Base-by-base conservation (phyloP, 1,284 basidiomycete genomes). In the Lentinula novae-zelandiae region DNA sequence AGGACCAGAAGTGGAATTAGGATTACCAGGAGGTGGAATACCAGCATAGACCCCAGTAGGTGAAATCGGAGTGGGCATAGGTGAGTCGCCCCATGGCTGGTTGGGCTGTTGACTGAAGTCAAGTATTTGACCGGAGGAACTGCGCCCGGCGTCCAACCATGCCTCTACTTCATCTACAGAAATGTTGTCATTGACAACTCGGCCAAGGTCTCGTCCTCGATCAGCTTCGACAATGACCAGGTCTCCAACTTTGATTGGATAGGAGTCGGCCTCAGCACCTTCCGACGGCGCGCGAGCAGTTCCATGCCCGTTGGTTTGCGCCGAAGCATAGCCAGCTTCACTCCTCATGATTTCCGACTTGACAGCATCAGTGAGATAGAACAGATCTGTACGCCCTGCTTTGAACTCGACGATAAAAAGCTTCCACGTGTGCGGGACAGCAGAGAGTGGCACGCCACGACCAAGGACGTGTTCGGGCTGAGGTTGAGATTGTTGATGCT, bases 361-460 rank as follows among this genome's bases (percentile, higher is more conserved):
- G 76, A 70, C 7, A 77, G 72, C 17, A 68, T 93, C 89, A 2
- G 86, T 87, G 66, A 89, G 83, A 75, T 96, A 98, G 75, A 95
- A 97, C 38, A 99, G 77, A 73, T 98, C 96, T 63, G 95, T 96
- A 33, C 96, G 86, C 0, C 94, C 94, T 0, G 95, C 95, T 77
- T 98, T 98, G 82, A 99, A 99, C 71, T 97, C 93, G 68, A 98
- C 92, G 68, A 98, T 96, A 79, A 87, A 98, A 5, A 98, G 82
- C n/a, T 92, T 92, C 77, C 91, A 94, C 27, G 87, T 85, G 15
- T 88, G 75, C 0, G 94, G 89, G 34, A 99, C 86, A 34, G 87
- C 77, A 68, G 90, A 86, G 15, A 98, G 81, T 0, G 95, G 93
- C 0, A 98, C 84, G 17, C 96, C 96, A 69, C 91, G 92, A 53